Conservation (phyloP, 768 basidiomycete genomes). For the Antrodiella citrinella region DNA sequence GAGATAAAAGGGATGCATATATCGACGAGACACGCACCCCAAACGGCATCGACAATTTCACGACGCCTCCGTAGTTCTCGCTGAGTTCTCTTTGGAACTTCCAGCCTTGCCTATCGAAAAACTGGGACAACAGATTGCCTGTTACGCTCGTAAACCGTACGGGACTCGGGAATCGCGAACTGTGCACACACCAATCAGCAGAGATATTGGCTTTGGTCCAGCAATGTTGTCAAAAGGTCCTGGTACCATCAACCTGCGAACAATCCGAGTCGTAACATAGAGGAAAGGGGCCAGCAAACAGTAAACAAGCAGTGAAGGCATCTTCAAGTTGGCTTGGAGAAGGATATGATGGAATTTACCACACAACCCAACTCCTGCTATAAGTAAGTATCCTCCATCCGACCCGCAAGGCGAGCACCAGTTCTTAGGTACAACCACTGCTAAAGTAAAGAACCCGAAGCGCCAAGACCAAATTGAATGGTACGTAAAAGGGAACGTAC, state of each 20-base stretch:
- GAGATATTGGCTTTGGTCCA: slow-evolving; percentile 1
- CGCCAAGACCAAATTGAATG: no score
- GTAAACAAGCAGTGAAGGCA: not conserved
- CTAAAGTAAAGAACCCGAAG: not conserved
- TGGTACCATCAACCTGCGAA: slow-evolving; percentile 1
- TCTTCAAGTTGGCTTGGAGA: not conserved
- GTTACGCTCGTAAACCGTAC: not conserved
- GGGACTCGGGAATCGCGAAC: not conserved
- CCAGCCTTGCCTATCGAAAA: not conserved
- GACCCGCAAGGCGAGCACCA: not conserved
- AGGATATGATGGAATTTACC: not conserved
- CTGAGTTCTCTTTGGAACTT: not conserved
- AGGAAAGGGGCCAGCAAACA: not conserved
- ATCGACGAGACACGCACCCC: not conserved
- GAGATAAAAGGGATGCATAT: not conserved
- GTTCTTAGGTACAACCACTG: not conserved
- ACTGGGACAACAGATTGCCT: not conserved
- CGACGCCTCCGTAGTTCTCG: not conserved
- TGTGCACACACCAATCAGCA: not conserved
- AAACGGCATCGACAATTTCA: not conserved
- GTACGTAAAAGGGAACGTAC: not conserved
- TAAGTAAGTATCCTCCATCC: no score
- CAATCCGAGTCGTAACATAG: not conserved
- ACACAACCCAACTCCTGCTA: no score
- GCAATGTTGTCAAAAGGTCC: slow-evolving; percentile 7